Evolutionary conservation across 495 filamentous ascomycete species (phyloP).

Genomic region (Podospora conica): DNA sequence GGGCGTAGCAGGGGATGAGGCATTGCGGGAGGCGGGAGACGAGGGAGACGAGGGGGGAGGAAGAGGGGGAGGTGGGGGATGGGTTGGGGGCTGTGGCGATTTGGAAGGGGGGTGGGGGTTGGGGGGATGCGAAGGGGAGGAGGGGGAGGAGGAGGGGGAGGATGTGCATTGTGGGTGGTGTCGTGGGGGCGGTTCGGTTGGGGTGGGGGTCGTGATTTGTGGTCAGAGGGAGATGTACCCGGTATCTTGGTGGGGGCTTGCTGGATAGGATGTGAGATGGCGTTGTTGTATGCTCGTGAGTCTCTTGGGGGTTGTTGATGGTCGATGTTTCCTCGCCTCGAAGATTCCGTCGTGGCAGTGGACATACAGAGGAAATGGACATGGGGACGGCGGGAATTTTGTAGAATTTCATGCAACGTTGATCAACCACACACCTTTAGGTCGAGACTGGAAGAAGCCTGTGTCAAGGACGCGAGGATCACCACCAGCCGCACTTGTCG

Average conservation of each 20-base stretch:
- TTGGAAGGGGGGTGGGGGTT: not conserved
- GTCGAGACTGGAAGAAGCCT: not conserved
- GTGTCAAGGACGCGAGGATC: not conserved
- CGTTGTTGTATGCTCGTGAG: no score
- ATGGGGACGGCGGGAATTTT: not conserved
- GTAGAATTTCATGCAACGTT: not conserved
- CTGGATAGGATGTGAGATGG: not conserved
- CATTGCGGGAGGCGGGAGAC: slow-evolving; percentile 12
- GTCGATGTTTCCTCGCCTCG: not conserved
- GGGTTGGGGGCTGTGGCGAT: not conserved
- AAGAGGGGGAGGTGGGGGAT: not conserved
- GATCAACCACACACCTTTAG: not conserved
- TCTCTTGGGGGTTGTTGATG: not conserved
- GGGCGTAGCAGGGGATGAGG: slow-evolving; percentile 11
- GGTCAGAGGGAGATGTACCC: not conserved
- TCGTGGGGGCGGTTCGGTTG: not conserved
- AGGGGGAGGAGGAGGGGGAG: not conserved
- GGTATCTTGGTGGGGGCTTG: not conserved
- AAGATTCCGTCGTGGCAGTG: not conserved
- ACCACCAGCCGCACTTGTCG: not conserved
- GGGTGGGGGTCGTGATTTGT: not conserved
- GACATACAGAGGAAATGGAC: no score
- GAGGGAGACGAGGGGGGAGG: slow-evolving; percentile 3
- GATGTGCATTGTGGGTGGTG: not conserved
- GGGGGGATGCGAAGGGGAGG: not conserved